These are phyloP conservation scores for Hericium coralloides DNA, from an alignment of 768 basidiomycete species.

Conservation along the genomic window DNA sequence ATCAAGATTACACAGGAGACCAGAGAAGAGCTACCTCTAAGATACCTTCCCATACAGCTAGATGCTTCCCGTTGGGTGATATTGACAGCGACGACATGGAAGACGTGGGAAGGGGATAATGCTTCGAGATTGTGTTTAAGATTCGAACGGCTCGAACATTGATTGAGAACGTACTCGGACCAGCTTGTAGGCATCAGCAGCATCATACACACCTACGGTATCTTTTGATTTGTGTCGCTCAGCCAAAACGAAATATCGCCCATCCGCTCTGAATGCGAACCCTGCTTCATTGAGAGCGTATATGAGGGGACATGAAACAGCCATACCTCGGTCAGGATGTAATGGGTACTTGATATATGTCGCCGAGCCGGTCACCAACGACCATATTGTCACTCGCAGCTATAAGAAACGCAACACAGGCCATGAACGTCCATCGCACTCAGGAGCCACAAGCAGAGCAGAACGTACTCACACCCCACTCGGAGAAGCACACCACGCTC, in stretches of 20 bases:
- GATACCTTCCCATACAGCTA: constrained; percentile 80
- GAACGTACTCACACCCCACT: constrained; percentile 72
- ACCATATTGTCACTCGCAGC: constrained; percentile 86
- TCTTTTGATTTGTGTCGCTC: constrained; percentile 90
- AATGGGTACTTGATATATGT: constrained; percentile 83
- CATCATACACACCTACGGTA: constrained; percentile 78
- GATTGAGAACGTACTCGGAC: constrained; percentile 45
- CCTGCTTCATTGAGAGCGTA: constrained; percentile 31
- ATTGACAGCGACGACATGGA: constrained; percentile 63
- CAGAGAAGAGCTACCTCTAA: constrained; percentile 49
- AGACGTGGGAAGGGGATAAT: constrained; percentile 73
- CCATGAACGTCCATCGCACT: background rate
- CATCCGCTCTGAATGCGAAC: constrained; percentile 72
- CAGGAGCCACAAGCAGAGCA: background rate
- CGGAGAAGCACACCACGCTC: constrained; percentile 80
- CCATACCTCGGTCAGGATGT: constrained; percentile 66
- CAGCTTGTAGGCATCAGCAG: constrained; percentile 56
- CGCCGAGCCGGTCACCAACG: constrained; percentile 62
- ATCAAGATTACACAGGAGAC: background rate
- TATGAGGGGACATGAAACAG: constrained; percentile 4
- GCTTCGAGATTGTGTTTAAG: constrained; percentile 35
- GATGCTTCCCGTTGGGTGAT: constrained; percentile 66
- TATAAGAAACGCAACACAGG: constrained; percentile 21
- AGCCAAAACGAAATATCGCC: constrained; percentile 76
- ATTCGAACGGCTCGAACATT: background rate